Evolutionary conservation across 2,329 filamentous ascomycete species (phyloP).

Genomic region (Trichothecium roseum): DNA sequence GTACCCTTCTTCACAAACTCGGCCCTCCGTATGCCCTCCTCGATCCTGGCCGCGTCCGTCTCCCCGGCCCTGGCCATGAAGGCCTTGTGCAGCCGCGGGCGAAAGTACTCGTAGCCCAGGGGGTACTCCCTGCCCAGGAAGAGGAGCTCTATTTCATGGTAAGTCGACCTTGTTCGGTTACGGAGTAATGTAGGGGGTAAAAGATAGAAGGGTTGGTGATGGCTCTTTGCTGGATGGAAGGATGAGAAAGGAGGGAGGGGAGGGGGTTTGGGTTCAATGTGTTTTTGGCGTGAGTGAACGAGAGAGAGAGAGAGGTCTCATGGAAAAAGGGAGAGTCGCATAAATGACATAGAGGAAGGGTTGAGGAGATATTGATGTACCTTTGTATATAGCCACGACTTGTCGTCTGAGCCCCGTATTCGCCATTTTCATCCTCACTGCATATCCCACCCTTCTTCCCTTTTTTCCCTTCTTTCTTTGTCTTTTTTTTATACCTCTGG

Average conservation of each 20-base stretch:
- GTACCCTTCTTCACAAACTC: conserved; percentile 89
- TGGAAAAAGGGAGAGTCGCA: too few relatives aligned
- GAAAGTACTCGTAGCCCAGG: conserved; percentile 71
- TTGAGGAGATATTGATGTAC: too few relatives aligned
- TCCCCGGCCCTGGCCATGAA: conserved; percentile 68
- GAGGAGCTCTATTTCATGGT: conserved; percentile 58
- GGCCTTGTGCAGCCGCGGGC: conserved; percentile 69
- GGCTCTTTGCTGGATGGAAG: neutral
- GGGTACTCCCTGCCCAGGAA: conserved; percentile 81
- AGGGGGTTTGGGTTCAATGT: too few relatives aligned
- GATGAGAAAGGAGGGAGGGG: neutral
- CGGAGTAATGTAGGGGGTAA: neutral
- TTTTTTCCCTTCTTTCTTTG: too few relatives aligned
- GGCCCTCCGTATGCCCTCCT: conserved; percentile 62
- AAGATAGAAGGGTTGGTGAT: neutral
- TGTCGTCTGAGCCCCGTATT: conserved; percentile 58
- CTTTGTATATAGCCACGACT: conserved; percentile 85
- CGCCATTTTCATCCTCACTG: conserved; percentile 14
- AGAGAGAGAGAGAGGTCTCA: too few relatives aligned
- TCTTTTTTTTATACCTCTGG: too few relatives aligned
- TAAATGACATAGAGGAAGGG: too few relatives aligned
- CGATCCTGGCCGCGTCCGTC: conserved; percentile 64
- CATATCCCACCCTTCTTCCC: too few relatives aligned
- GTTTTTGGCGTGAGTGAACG: too few relatives aligned
- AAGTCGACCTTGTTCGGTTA: neutral